Conservation (phyloP, 164 flowering plant genomes). For the Vitis cinerea region DNA sequence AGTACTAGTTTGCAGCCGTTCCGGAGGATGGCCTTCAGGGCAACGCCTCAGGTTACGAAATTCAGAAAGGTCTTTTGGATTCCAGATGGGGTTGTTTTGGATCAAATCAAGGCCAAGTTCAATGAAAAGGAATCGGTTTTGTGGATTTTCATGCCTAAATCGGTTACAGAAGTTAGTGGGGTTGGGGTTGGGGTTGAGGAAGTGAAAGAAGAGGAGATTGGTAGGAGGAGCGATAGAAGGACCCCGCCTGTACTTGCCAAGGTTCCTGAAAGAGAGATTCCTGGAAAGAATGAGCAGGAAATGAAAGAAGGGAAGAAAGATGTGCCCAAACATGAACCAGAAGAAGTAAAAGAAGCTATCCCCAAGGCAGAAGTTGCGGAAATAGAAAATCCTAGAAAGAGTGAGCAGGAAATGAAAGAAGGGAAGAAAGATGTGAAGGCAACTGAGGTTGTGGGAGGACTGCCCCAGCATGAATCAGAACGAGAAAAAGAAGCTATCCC, state of each 20-base stretch:
- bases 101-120: conserved; percentile 53
- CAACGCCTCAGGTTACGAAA: conserved; percentile 35
- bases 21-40: conserved; percentile 40
- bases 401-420: not conserved
- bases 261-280: not conserved
- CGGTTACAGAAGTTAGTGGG: conserved; percentile 45
- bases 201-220: conserved; percentile 35
- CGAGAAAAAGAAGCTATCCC: not conserved
- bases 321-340: too few relatives aligned
- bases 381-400: not conserved
- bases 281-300: not conserved
- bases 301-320: not conserved
- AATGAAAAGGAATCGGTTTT: conserved; percentile 44
- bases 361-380: conserved; percentile 1
- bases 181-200: conserved; percentile 46
- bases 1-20: conserved; percentile 28
- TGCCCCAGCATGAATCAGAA: too few relatives aligned
- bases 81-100: conserved; percentile 58
- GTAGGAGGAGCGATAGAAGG: not conserved
- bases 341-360: too few relatives aligned
- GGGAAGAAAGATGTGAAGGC: not conserved
- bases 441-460: not conserved
- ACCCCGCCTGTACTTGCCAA: conserved; percentile 9
- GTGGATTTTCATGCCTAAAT: conserved; percentile 58
- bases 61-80: conserved; percentile 57